Evolutionary conservation across 2,329 filamentous ascomycete genomes (phyloP).

Genomic region (Aspergillus floridensis): DNA sequence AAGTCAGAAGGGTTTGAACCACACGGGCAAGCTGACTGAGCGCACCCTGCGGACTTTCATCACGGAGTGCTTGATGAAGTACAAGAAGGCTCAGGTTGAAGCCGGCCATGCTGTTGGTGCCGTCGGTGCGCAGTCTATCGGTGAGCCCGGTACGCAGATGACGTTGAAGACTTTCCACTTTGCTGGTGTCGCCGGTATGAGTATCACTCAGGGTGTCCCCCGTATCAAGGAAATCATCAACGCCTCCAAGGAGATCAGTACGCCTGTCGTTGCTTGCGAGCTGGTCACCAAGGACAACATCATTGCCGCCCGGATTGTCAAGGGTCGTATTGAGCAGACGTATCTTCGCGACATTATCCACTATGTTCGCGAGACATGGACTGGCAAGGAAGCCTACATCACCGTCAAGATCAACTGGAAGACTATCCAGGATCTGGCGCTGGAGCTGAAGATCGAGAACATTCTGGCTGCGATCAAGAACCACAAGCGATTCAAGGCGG

Average conservation of each 20-base stretch:
- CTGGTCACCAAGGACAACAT: conserved; percentile 73
- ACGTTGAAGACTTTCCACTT: conserved; percentile 99
- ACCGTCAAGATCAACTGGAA: conserved; percentile 77
- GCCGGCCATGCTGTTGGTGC: conserved; percentile 95
- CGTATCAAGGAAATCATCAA: conserved; percentile 99
- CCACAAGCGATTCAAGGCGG: conserved; percentile 71
- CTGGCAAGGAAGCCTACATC: conserved; percentile 70
- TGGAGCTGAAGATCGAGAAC: conserved; percentile 72
- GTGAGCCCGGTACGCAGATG: conserved; percentile 98
- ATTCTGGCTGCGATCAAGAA: conserved; percentile 74
- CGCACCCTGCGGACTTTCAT: conserved; percentile 75
- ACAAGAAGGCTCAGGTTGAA: conserved; percentile 85
- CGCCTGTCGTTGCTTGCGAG: conserved; percentile 86
- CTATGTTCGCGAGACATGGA: conserved; percentile 86
- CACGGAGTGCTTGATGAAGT: conserved; percentile 79
- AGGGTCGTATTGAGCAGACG: conserved; percentile 92
- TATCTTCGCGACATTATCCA: conserved; percentile 77
- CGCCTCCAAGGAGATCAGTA: conserved; percentile 89
- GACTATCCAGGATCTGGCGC: conserved; percentile 73
- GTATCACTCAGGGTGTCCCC: conserved; percentile 97
- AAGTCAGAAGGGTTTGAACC: conserved; percentile 51
- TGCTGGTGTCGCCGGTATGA: conserved; percentile 98
- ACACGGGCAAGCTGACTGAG: conserved; percentile 79
- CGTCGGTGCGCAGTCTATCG: conserved; percentile 95
- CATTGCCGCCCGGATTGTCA: conserved; percentile 81